Evolutionary conservation across 2,329 filamentous ascomycete species (phyloP), one percentile per base, ranked within the genome.

Genomic region (Metarhizium album): DNA sequence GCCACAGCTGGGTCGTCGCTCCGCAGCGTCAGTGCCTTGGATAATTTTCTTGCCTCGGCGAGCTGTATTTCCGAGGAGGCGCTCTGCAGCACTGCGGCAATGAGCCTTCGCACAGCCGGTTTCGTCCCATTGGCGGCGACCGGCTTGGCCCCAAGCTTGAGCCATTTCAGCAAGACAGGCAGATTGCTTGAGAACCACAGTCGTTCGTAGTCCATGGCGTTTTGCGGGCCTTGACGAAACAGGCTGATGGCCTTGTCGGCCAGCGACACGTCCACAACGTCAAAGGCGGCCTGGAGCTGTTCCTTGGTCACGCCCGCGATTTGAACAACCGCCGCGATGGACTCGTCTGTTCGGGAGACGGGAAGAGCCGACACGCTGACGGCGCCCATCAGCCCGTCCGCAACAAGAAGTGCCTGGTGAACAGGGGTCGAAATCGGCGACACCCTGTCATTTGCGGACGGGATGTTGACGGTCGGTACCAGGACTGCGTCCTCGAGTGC

Each of bases 341-440:
- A 69, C 50, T 67, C 67, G 53, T 61, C 55, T 57, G 63, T 64
- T 53, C 68, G 63, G 1, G 68, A 46, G 35, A 71, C 54, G 18
- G 72, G 67, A 45, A 78, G 61, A 8, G 70, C 61, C 5, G 76
- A 64, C 6, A 79, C 58, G 2, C 76, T 71, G 4, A 83, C 73
- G 1, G 85, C 80, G 7, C 86, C 88, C 49, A 79, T 70, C 2
- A 95, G 69, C 0, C 88, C 90, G 46, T 87, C 77, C 0, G 82
- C 83, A 8, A 95, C 77, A 9, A 96, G 60, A 16, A 96, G 68
- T 1, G 84, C 81, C 62, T 84, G 87, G 63, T 97, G 91, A 1
- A 96, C 89, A 0, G 91, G 90, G 43, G 88, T 89, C 6, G 82
- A 80, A 42, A 93, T 74, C 16, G 82, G 77, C 13, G 82, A 82